These are phyloP conservation scores for Trametes sanguinea DNA, from an alignment of 768 basidiomycete genomes.

Conservation along the genomic window DNA sequence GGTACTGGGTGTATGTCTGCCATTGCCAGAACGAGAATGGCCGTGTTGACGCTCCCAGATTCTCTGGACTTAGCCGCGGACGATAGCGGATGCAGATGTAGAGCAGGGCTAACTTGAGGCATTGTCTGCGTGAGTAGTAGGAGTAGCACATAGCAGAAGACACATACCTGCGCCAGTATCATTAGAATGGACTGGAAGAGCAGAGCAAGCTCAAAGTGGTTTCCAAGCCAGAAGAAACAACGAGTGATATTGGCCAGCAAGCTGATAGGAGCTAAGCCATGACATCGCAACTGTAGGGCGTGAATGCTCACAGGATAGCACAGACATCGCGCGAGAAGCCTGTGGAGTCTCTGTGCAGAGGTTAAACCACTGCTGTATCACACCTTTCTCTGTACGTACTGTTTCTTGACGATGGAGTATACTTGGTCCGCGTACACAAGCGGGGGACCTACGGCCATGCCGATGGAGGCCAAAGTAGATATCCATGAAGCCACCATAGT, in stretches of 20 bases:
- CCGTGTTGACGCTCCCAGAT: constrained; percentile 57
- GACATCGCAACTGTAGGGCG: background rate
- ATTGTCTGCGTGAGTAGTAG: background rate
- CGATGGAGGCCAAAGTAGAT: constrained; percentile 66
- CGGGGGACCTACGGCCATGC: constrained; percentile 85
- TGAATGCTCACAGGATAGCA: constrained; percentile 64
- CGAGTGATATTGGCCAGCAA: constrained; percentile 83
- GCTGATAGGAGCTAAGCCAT: constrained; percentile 37
- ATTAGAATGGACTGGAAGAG: constrained; percentile 83
- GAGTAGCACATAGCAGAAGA: background rate
- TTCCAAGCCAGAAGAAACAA: constrained; percentile 90
- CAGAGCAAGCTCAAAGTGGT: constrained; percentile 73
- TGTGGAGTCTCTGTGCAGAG: constrained; percentile 63
- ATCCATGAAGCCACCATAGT: constrained; percentile 59
- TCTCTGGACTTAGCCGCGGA: constrained; percentile 61
- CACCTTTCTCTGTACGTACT: constrained; percentile 41
- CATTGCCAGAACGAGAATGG: constrained; percentile 87
- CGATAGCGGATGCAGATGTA: constrained; percentile 82
- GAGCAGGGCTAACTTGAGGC: constrained; percentile 63
- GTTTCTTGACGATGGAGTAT: constrained; percentile 76
- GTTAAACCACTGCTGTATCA: background rate
- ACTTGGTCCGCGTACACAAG: constrained; percentile 86
- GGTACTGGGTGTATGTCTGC: constrained; percentile 72
- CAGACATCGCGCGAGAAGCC: constrained; percentile 88
- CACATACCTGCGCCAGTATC: constrained; percentile 77